These are phyloP conservation scores for Diaporthe longicolla DNA, from an alignment of 2,329 filamentous ascomycete species.

Conservation along the genomic window DNA sequence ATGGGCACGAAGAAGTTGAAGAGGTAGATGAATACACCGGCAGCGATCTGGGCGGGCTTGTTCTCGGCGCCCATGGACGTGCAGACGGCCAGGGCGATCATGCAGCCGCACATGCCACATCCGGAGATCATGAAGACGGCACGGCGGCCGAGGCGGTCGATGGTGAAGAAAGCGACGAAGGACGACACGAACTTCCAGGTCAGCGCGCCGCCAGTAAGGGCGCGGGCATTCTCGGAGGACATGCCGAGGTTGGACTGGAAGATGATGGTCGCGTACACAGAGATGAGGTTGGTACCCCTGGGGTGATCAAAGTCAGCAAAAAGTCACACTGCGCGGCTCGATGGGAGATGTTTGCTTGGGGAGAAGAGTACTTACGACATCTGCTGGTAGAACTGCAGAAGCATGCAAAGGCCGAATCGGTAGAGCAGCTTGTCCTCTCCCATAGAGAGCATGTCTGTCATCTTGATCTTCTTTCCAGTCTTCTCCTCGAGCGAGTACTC, in stretches of 20 bases:
- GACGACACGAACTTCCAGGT: slow-evolving; percentile 70
- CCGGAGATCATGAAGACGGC: slow-evolving; percentile 67
- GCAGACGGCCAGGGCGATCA: slow-evolving; percentile 66
- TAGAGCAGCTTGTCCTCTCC: slow-evolving; percentile 65
- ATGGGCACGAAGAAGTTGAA: slow-evolving; percentile 74
- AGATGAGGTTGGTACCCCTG: slow-evolving; percentile 61
- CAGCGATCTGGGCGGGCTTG: slow-evolving; percentile 62
- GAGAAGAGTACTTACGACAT: slow-evolving; percentile 52
- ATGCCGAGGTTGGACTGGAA: slow-evolving; percentile 59
- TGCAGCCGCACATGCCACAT: slow-evolving; percentile 67
- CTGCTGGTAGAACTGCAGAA: slow-evolving; percentile 65
- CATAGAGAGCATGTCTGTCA: slow-evolving; percentile 62
- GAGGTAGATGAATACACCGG: slow-evolving; percentile 70
- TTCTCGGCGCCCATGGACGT: slow-evolving; percentile 63
- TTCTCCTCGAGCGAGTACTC: slow-evolving; percentile 50
- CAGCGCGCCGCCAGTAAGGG: slow-evolving; percentile 63
- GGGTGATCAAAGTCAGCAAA: not conserved
- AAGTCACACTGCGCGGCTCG: not conserved
- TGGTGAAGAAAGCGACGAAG: slow-evolving; percentile 64
- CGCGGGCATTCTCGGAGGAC: slow-evolving; percentile 53
- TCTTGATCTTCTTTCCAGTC: slow-evolving; percentile 52
- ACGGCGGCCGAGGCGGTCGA: slow-evolving; percentile 65
- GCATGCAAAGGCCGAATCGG: slow-evolving; percentile 64
- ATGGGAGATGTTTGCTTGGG: not conserved
- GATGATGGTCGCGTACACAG: slow-evolving; percentile 60